A percentile compares a stretch with the other conserved stretches of the same genome.
Evolutionary conservation across 257 asterid species (phyloP).

Genomic region (Penstemon eatonii): DNA sequence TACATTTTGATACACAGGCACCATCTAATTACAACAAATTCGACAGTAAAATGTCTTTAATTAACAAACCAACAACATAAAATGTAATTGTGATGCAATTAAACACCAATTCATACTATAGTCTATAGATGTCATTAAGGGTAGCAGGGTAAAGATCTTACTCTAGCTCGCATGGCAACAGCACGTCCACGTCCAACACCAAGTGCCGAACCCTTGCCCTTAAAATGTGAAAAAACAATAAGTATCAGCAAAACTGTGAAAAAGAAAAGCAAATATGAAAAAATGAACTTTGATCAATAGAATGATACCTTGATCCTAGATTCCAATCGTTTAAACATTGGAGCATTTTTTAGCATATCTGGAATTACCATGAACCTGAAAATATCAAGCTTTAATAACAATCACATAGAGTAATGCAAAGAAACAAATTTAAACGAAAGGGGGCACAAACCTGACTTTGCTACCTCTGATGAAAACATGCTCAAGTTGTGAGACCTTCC

Average conservation of each 20-base stretch:
- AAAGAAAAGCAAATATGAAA: neutral
- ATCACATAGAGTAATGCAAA: constrained; percentile 18
- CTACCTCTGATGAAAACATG: constrained; percentile 97
- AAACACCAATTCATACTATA: too few relatives aligned
- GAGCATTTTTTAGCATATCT: constrained; percentile 98
- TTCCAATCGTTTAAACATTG: constrained; percentile 95
- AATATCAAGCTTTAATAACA: constrained; percentile 7
- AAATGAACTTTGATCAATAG: constrained; percentile 9
- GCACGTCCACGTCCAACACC: constrained; percentile 98
- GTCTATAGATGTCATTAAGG: too few relatives aligned
- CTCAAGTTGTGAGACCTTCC: constrained; percentile 88
- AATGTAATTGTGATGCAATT: too few relatives aligned
- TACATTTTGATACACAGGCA: too few relatives aligned
- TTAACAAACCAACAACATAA: too few relatives aligned
- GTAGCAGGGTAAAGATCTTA: constrained; percentile 33
- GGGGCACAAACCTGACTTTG: constrained; percentile 72
- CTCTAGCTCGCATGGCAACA: constrained; percentile 92
- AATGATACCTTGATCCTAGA: constrained; percentile 84
- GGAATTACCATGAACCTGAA: constrained; percentile 97
- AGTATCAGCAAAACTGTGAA: constrained; percentile 26
- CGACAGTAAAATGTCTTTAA: too few relatives aligned
- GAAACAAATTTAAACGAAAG: neutral
- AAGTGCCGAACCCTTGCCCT: constrained; percentile 89
- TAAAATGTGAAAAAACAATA: constrained; percentile 30
- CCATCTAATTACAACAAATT: too few relatives aligned